Conservation (phyloP, 148 eudicot genomes). For the Suaeda aralocaspica region DNA sequence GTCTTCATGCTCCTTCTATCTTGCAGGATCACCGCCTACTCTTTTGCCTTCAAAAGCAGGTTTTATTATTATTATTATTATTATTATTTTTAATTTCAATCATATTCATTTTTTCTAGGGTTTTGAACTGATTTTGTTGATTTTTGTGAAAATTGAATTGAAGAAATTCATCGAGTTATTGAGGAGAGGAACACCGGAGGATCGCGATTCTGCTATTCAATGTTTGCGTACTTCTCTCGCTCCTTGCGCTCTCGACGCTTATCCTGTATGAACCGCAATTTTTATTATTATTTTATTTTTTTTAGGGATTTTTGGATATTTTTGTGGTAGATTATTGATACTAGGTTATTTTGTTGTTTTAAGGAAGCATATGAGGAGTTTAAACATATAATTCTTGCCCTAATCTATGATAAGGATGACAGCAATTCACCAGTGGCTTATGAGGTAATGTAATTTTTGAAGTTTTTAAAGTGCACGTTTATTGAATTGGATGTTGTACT, state of each 20-base stretch:
- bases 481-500: neutral
- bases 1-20: conserved; percentile 47
- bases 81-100: neutral
- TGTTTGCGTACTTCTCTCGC: conserved; percentile 73
- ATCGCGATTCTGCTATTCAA: conserved; percentile 63
- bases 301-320: neutral
- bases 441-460: conserved; percentile 44
- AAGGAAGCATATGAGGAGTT: conserved; percentile 99
- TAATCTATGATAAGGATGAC: conserved; percentile 81
- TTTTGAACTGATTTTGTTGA: conserved; percentile 1
- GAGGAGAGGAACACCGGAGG: conserved; percentile 75
- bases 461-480: neutral
- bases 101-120: neutral
- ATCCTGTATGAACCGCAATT: conserved; percentile 50
- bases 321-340: neutral
- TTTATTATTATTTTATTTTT: no score
- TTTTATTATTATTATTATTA: no score
- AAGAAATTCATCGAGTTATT: conserved; percentile 92
- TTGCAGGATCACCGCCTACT: conserved; percentile 78
- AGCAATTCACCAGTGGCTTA: conserved; percentile 64
- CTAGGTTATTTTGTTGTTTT: conserved; percentile 23
- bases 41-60: conserved; percentile 88
- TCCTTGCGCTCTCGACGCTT: conserved; percentile 93
- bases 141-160: neutral
- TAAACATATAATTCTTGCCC: conserved; percentile 80